Conservation (phyloP, 176 grass and related monocot genomes). For the Carex pumila region DNA sequence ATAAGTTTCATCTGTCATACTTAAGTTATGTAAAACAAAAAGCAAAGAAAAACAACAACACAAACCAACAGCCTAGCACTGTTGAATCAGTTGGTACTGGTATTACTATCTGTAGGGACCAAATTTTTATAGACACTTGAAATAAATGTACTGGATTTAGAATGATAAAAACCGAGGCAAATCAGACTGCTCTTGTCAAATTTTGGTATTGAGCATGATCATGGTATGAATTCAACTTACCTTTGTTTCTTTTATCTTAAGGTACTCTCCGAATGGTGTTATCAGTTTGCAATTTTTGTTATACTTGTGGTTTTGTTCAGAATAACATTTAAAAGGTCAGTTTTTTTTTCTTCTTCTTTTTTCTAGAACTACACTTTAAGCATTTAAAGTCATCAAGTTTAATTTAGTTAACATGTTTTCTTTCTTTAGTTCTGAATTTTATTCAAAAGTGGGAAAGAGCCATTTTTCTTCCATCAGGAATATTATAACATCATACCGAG, state of each 20-base stretch:
- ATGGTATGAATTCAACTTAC: neutral
- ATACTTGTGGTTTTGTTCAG: constrained; percentile 34
- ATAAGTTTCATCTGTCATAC: neutral
- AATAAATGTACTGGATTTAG: neutral
- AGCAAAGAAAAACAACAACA: neutral
- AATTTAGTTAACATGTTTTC: constrained; percentile 22
- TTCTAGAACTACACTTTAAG: neutral
- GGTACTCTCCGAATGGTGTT: constrained; percentile 71
- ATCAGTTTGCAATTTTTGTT: constrained; percentile 33
- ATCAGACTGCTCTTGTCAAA: neutral
- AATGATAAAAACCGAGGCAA: too few relatives aligned
- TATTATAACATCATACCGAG: constrained; percentile 76
- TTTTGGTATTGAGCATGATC: neutral
- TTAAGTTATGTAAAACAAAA: constrained; percentile 16
- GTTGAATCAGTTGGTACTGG: neutral
- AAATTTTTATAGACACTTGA: neutral
- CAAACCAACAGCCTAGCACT: neutral
- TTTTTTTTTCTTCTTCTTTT: neutral
- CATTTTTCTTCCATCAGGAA: constrained; percentile 35
- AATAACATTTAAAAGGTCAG: constrained; percentile 51
- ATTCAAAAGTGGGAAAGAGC: constrained; percentile 27
- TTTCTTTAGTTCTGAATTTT: constrained; percentile 28
- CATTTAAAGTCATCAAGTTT: constrained; percentile 4
- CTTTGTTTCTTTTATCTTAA: constrained; percentile 19
- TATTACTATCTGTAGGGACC: neutral